Conservation (phyloP, 495 filamentous ascomycete genomes). For the Neurospora sp. region DNA sequence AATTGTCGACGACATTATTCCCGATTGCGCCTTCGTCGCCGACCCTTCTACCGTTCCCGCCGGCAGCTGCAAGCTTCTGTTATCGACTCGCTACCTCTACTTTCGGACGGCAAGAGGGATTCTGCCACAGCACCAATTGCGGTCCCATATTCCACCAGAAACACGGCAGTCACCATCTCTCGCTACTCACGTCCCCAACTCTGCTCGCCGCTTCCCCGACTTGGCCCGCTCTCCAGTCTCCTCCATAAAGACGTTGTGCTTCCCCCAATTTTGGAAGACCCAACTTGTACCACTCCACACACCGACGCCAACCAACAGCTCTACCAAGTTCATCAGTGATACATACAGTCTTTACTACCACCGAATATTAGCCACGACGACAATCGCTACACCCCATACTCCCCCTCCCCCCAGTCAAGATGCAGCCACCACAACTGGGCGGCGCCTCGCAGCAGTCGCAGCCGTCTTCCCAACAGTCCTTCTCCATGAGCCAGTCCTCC, state of each 20-base stretch:
- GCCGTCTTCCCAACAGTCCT: conserved; percentile 39
- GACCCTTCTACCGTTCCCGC: neutral
- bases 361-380: neutral
- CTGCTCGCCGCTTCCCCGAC: neutral
- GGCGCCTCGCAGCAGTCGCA: conserved; percentile 28
- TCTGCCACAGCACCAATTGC: neutral
- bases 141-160: neutral
- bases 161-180: neutral
- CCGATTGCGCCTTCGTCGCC: neutral
- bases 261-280: neutral
- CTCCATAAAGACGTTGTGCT: neutral
- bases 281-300: neutral
- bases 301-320: neutral
- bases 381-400: conserved; percentile 12
- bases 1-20: neutral
- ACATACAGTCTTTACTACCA: neutral
- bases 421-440: conserved; percentile 19
- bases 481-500: conserved; percentile 37
- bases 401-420: neutral
- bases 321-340: neutral
- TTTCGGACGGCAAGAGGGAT: neutral
- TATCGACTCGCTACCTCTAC: neutral
- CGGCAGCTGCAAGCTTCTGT: neutral
- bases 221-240: neutral
- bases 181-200: neutral